phyloP scores from a whole-genome alignment of 2,329 filamentous ascomycete genomes.

The Truncatella angustata region DNA sequence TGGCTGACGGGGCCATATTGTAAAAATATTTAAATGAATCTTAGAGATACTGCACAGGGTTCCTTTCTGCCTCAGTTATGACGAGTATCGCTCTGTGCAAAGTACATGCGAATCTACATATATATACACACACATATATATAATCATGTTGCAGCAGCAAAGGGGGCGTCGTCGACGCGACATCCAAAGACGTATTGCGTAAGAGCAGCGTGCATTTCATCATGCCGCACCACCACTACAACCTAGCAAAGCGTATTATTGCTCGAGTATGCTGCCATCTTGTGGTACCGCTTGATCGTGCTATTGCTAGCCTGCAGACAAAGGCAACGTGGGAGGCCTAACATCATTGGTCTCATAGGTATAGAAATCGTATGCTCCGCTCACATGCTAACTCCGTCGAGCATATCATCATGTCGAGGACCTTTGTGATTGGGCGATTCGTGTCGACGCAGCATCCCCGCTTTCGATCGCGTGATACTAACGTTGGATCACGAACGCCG shows the following conservation, averaged over 20 bases:
- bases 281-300: background rate
- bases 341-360: background rate
- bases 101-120: background rate
- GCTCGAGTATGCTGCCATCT: too few species aligned
- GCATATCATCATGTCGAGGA: too few species aligned
- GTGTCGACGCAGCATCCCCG: background rate
- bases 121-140: background rate
- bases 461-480: conserved; percentile 2
- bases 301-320: background rate
- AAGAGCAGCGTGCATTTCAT: conserved; percentile 3
- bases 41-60: too few species aligned
- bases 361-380: too few species aligned
- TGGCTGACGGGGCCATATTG: conserved; percentile 25
- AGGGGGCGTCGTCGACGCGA: too few species aligned
- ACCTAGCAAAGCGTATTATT: background rate
- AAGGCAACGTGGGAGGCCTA: background rate
- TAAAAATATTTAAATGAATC: too few species aligned
- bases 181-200: background rate
- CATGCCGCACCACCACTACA: background rate
- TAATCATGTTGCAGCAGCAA: too few species aligned
- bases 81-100: background rate
- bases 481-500: background rate
- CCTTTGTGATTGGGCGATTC: conserved; percentile 3
- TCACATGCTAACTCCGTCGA: too few species aligned
- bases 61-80: too few species aligned